Conservation (phyloP, 352 stramenopile genomes). For the Globisporangium nodosum region DNA sequence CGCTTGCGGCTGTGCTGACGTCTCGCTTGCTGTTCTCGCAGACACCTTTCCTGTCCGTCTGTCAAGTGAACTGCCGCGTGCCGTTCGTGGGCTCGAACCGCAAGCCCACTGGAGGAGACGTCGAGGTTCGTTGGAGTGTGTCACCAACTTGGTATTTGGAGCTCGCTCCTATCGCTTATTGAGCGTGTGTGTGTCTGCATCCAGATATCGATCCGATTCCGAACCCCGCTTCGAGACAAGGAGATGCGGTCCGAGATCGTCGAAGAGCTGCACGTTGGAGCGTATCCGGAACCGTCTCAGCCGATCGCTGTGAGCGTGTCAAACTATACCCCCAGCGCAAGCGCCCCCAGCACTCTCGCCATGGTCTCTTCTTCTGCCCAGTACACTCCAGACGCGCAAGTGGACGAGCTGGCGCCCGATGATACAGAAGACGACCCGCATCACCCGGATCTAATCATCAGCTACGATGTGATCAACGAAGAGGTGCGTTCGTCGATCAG, state of each 20-base stretch:
- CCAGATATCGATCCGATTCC: conserved; percentile 55
- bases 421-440: conserved; percentile 40
- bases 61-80: conserved; percentile 42
- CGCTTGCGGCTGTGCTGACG: neutral
- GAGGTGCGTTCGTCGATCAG: conserved; percentile 31
- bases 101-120: conserved; percentile 54
- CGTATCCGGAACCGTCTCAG: conserved; percentile 34
- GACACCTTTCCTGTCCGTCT: conserved; percentile 42
- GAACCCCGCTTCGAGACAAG: conserved; percentile 55
- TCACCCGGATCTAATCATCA: conserved; percentile 67
- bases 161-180: neutral
- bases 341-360: neutral
- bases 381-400: neutral
- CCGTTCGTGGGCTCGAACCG: conserved; percentile 67
- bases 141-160: neutral
- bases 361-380: neutral
- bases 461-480: conserved; percentile 84
- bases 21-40: conserved; percentile 5
- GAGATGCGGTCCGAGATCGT: conserved; percentile 35
- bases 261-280: conserved; percentile 48
- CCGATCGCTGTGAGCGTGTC: neutral
- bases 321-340: neutral
- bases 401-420: conserved; percentile 1
- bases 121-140: conserved; percentile 34
- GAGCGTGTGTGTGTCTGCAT: neutral